Conservation (phyloP, 352 stramenopile genomes). For the Peronospora destructor region DNA sequence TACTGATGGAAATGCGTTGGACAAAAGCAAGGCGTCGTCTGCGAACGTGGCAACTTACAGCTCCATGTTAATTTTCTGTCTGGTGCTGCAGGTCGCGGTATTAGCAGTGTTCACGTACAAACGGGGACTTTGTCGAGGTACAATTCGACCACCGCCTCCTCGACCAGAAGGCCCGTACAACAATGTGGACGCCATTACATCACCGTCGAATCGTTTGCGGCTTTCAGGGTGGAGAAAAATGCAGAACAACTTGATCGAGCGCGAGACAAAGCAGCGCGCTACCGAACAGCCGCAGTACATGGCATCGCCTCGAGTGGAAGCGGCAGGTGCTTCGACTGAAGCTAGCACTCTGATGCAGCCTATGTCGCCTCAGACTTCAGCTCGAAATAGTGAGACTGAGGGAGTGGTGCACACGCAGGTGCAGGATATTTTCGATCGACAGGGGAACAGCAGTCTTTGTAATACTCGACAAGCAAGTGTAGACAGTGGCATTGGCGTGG, state of each 20-base stretch:
- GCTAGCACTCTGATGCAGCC: constrained; percentile 2
- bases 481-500: constrained; percentile 12
- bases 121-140: constrained; percentile 33
- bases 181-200: constrained; percentile 60
- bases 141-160: constrained; percentile 11
- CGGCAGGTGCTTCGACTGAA: constrained; percentile 2
- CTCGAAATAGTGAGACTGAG: constrained; percentile 11
- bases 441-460: constrained; percentile 5
- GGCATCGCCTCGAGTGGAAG: constrained; percentile 16
- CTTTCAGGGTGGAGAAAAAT: constrained; percentile 56
- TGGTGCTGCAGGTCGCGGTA: constrained; percentile 55
- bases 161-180: constrained; percentile 55
- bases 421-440: constrained; percentile 9
- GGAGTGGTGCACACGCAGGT: constrained; percentile 15
- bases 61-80: constrained; percentile 59
- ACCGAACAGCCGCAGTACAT: constrained; percentile 22
- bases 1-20: constrained; percentile 13
- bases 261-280: constrained; percentile 46
- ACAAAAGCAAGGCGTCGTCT: constrained; percentile 7
- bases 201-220: constrained; percentile 53
- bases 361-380: constrained; percentile 5
- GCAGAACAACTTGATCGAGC: constrained; percentile 48
- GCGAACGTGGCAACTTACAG: constrained; percentile 33
- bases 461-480: constrained; percentile 7
- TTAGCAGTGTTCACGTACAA: constrained; percentile 56